Percentiles rank a stretch among this genome's conserved stretches.
phyloP scores from a whole-genome alignment of 2,329 filamentous ascomycete genomes.

The Colletotrichum zoysiae region DNA sequence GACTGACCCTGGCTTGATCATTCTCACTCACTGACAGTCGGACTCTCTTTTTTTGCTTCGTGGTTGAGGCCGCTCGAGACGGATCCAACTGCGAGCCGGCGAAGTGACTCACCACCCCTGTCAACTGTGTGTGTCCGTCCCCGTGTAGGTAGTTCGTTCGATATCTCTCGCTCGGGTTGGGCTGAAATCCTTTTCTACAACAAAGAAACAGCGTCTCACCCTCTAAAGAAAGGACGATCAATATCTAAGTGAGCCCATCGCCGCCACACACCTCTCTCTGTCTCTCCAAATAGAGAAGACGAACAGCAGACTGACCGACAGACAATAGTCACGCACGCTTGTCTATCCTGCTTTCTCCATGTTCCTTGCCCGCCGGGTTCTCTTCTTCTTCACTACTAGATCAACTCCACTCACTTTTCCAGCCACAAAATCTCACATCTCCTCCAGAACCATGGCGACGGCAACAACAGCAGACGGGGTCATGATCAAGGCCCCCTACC shows the following conservation, averaged over 20 bases:
- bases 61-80: slow-evolving; percentile 27
- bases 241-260: slow-evolving; percentile 21
- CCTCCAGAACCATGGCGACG: slow-evolving; percentile 26
- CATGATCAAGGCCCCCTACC: slow-evolving; percentile 68
- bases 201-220: slow-evolving; percentile 1
- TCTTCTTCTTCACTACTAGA: slow-evolving; percentile 19
- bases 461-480: slow-evolving; percentile 41
- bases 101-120: slow-evolving; percentile 36
- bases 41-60: slow-evolving; percentile 11
- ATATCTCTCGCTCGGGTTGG: background rate
- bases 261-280: background rate
- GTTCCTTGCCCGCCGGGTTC: slow-evolving; percentile 31
- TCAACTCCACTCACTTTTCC: slow-evolving; percentile 15
- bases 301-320: background rate
- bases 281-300: background rate
- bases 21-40: background rate
- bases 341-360: slow-evolving; percentile 10
- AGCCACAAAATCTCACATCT: slow-evolving; percentile 12
- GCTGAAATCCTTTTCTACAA: slow-evolving; percentile 1
- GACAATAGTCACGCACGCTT: slow-evolving; percentile 1
- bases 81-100: slow-evolving; percentile 10
- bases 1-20: slow-evolving; percentile 6
- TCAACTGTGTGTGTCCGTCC: background rate
- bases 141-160: slow-evolving; percentile 1
- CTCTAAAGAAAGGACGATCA: background rate